Base-by-base conservation (phyloP, 129 eudicot genomes). In the Arctium lappa region DNA sequence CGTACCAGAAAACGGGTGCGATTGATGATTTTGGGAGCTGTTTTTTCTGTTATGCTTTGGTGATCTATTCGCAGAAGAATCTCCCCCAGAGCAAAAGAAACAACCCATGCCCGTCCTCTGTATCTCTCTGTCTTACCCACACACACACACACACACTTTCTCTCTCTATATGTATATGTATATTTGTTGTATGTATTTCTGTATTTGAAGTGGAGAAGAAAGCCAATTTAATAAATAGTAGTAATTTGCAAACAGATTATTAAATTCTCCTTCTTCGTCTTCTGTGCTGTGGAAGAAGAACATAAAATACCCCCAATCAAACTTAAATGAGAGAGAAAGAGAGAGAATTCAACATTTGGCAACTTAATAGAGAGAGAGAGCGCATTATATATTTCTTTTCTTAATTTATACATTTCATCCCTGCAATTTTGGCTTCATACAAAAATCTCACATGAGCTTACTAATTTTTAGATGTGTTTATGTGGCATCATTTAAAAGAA, bases 101-200 rank as follows among this genome's bases (percentile, higher is more conserved):
- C 92, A 89, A 16, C 92, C 90, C 92, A 89, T 89, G 31, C 37
- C 72, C 72, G 48, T 53, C 72, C 18, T 9, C 68, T 16, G 13
- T n/a, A 37, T 60, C 75, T 39, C 53, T 44, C 75, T 15, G 22
- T 71, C 48, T 72, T 34, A 34, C 13, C 38, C 37, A 74, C 76
- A 38, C 36, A 2, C 39, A 38, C 36, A 2, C 39, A 27, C 74
- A 38, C 40, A 39, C 75, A 30, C 65, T 42, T 29, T 77, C 56
- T 40, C 48, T 50, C 27, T 80, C 5, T 85, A 18, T 70, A 15
- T 74, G 33, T 73, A 30, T 32, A 18, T 36, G 16, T 68, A 44
- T 75, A 27, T 6, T 22, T 69, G 13, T 48, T 73, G 76, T 76
- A 53, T 50, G 48, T 50, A 53, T 53, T 22, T 53, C 5, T 76